Conservation (phyloP, 2,329 filamentous ascomycete genomes). For the Xylaria sp. region DNA sequence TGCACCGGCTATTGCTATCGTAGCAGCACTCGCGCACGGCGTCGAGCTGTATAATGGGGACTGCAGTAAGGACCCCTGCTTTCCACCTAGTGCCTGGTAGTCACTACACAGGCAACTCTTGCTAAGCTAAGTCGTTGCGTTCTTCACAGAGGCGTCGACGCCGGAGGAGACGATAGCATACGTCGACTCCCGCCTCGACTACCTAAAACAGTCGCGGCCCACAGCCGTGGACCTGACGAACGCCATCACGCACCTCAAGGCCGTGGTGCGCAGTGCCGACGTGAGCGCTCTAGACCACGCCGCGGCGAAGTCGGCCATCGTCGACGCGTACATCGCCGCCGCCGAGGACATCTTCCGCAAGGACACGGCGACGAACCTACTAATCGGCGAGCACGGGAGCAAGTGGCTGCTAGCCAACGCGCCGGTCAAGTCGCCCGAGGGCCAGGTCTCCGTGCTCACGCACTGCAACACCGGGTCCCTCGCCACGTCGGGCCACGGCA, state of each 20-base stretch:
- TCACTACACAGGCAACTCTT: background rate
- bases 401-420: slow-evolving; percentile 78
- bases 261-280: slow-evolving; percentile 64
- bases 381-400: slow-evolving; percentile 85
- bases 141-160: slow-evolving; percentile 53
- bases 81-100: background rate
- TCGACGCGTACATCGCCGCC: slow-evolving; percentile 77
- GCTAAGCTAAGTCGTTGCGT: slow-evolving; percentile 20
- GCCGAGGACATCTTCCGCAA: slow-evolving; percentile 89
- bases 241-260: slow-evolving; percentile 83
- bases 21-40: slow-evolving; percentile 89
- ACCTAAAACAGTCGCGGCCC: slow-evolving; percentile 87
- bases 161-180: slow-evolving; percentile 72
- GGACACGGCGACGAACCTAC: slow-evolving; percentile 87
- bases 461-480: slow-evolving; percentile 99
- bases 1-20: slow-evolving; percentile 96
- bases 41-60: slow-evolving; percentile 77
- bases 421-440: slow-evolving; percentile 58
- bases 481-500: slow-evolving; percentile 97
- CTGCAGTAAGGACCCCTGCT: slow-evolving; percentile 52
- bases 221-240: slow-evolving; percentile 96
- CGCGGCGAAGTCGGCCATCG: slow-evolving; percentile 65
- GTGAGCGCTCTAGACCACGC: slow-evolving; percentile 52
- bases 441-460: slow-evolving; percentile 83
- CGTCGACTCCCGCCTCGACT: slow-evolving; percentile 82